Percentiles rank a stretch among this genome's conserved stretches.
phyloP scores from a whole-genome alignment of 2,329 filamentous ascomycete species.

The Aspergillus tamarii region DNA sequence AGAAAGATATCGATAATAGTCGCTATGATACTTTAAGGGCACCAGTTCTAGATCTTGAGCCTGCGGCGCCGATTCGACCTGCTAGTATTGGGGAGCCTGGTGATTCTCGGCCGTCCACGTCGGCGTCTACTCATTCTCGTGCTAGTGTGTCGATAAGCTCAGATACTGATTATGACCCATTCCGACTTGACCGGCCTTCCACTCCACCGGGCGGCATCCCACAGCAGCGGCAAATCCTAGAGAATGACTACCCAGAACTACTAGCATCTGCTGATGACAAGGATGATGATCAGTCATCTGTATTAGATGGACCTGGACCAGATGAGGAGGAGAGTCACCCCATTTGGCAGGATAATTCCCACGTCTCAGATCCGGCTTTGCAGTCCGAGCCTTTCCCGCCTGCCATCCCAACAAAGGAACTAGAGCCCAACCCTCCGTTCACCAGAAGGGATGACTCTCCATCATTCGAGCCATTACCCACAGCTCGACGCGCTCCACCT shows the following conservation, averaged over 20 bases:
- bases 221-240: slow-evolving; percentile 41
- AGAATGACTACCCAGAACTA: slow-evolving; percentile 47
- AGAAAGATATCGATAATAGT: slow-evolving; percentile 20
- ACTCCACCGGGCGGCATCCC: slow-evolving; percentile 27
- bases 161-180: slow-evolving; percentile 47
- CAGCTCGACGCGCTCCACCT: slow-evolving; percentile 21
- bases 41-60: slow-evolving; percentile 23
- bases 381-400: slow-evolving; percentile 30
- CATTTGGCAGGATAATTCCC: slow-evolving; percentile 24
- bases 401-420: slow-evolving; percentile 27
- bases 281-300: slow-evolving; percentile 56
- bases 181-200: slow-evolving; percentile 43
- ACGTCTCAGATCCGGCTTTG: slow-evolving; percentile 15
- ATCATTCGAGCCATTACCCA: slow-evolving; percentile 27
- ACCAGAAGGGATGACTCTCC: slow-evolving; percentile 17
- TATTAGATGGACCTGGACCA: slow-evolving; percentile 57
- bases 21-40: slow-evolving; percentile 40
- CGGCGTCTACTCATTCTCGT: slow-evolving; percentile 35
- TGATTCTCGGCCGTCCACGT: slow-evolving; percentile 43
- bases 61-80: slow-evolving; percentile 17
- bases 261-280: slow-evolving; percentile 52
- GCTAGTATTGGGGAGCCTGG: slow-evolving; percentile 29
- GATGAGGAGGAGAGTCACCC: slow-evolving; percentile 55
- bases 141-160: slow-evolving; percentile 30
- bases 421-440: slow-evolving; percentile 12